A percentile compares a stretch with the other conserved stretches of the same genome.
Conservation (phyloP, 208 protist species). For the Wallacemonas collosoma region DNA sequence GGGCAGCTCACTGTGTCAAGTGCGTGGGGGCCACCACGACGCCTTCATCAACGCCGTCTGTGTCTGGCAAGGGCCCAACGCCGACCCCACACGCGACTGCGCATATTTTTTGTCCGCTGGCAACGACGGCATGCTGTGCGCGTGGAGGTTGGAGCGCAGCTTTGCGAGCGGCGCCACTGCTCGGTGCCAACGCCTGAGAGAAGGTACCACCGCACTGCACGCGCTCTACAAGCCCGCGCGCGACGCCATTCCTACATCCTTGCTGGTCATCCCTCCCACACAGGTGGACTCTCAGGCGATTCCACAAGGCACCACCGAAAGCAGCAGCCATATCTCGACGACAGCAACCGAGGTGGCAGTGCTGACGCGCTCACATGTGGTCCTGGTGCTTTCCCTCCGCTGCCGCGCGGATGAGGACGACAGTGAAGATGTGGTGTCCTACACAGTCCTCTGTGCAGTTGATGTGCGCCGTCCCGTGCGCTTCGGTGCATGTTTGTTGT, state of each 20-base stretch:
- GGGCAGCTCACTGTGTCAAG: conserved; percentile 36
- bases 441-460: conserved; percentile 36
- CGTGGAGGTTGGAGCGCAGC: conserved; percentile 38
- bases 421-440: conserved; percentile 11
- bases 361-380: conserved; percentile 32
- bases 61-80: too few species aligned
- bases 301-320: neutral
- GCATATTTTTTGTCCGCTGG: conserved; percentile 53
- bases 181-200: neutral
- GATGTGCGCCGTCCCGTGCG: conserved; percentile 29
- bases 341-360: conserved; percentile 34
- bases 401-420: conserved; percentile 26
- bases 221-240: conserved; percentile 8
- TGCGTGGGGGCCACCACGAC: conserved; percentile 54
- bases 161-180: neutral
- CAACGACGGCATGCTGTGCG: conserved; percentile 71
- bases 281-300: too few species aligned
- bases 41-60: conserved; percentile 58
- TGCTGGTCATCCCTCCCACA: conserved; percentile 22
- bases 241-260: conserved; percentile 35
- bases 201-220: conserved; percentile 3
- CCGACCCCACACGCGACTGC: neutral
- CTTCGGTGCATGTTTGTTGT: conserved; percentile 22
- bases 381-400: conserved; percentile 28
- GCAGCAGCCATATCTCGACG: neutral